A percentile compares a stretch with the other conserved stretches of the same genome.
Conservation (phyloP, 1,139 yeast species). For the Suhomyces guaymorum region DNA sequence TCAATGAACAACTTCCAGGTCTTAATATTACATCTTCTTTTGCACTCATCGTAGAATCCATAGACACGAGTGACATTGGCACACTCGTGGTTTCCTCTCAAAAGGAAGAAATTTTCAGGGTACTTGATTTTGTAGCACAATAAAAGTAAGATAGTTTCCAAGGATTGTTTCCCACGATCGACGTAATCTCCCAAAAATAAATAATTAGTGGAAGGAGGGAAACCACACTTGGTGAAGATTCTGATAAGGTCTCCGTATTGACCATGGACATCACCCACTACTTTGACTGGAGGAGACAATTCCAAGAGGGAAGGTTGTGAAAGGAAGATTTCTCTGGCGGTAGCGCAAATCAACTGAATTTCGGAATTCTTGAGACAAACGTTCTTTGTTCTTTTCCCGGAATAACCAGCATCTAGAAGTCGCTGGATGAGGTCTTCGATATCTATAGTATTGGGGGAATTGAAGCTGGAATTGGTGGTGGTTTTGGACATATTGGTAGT, state of each 20-base stretch:
- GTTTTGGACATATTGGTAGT: conserved; percentile 17
- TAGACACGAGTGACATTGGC: conserved; percentile 94
- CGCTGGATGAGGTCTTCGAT: conserved; percentile 89
- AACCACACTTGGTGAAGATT: conserved; percentile 92
- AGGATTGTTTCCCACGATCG: conserved; percentile 92
- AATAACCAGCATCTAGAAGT: conserved; percentile 90
- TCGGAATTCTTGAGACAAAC: conserved; percentile 87
- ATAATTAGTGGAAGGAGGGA: conserved; percentile 95
- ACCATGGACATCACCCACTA: conserved; percentile 97
- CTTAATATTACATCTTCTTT: conserved; percentile 80
- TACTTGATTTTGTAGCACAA: conserved; percentile 92
- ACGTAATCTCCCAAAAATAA: conserved; percentile 94
- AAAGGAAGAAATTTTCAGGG: conserved; percentile 90
- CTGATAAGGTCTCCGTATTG: conserved; percentile 91
- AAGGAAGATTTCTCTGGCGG: conserved; percentile 83
- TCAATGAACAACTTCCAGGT: conserved; percentile 94
- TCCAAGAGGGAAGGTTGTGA: conserved; percentile 89
- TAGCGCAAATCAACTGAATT: conserved; percentile 80
- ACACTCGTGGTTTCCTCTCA: conserved; percentile 96
- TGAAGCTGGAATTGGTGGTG: conserved; percentile 13
- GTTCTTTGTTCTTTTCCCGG: conserved; percentile 87
- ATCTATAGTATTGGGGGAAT: conserved; percentile 46
- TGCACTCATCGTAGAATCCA: conserved; percentile 97
- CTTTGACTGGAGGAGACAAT: conserved; percentile 91
- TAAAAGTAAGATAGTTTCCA: conserved; percentile 83